A percentile compares a stretch with the other conserved stretches of the same genome.
Evolutionary conservation across 2,329 filamentous ascomycete genomes (phyloP).

Genomic region (Didymella sp.): DNA sequence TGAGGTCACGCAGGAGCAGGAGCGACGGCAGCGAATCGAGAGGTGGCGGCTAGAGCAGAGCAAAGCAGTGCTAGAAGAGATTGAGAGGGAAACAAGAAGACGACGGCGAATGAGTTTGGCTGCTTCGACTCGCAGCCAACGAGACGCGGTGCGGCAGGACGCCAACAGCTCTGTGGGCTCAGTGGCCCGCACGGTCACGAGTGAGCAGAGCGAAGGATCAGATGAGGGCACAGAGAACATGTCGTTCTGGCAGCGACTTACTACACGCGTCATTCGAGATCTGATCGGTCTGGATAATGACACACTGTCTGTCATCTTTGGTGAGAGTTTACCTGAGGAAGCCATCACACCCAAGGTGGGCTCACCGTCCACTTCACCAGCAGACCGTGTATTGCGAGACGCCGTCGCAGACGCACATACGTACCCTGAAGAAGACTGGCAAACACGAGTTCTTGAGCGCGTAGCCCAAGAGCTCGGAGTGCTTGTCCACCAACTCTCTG

Average conservation of each 20-base stretch:
- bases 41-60: conserved; percentile 93
- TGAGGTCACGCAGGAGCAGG: conserved; percentile 66
- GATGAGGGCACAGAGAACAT: conserved; percentile 61
- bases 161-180: conserved; percentile 18
- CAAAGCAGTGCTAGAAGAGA: conserved; percentile 81
- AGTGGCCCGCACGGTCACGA: conserved; percentile 31
- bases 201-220: conserved; percentile 44
- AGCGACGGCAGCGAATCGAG: conserved; percentile 85
- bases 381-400: conserved; percentile 30
- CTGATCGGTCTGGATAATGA: conserved; percentile 90
- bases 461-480: conserved; percentile 87
- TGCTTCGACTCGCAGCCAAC: conserved; percentile 52
- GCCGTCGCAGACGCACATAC: conserved; percentile 39
- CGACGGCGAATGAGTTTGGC: conserved; percentile 69
- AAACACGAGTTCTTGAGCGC: conserved; percentile 78
- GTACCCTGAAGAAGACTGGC: conserved; percentile 63
- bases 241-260: conserved; percentile 80
- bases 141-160: conserved; percentile 30
- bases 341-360: conserved; percentile 29
- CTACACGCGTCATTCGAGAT: conserved; percentile 84
- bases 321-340: conserved; percentile 71
- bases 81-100: conserved; percentile 79
- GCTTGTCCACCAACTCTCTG: conserved; percentile 81
- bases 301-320: conserved; percentile 83
- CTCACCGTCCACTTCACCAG: conserved; percentile 28